These are phyloP conservation scores for Verticillium nonalfalfae DNA, from an alignment of 2,329 filamentous ascomycete species.

Conservation along the genomic window DNA sequence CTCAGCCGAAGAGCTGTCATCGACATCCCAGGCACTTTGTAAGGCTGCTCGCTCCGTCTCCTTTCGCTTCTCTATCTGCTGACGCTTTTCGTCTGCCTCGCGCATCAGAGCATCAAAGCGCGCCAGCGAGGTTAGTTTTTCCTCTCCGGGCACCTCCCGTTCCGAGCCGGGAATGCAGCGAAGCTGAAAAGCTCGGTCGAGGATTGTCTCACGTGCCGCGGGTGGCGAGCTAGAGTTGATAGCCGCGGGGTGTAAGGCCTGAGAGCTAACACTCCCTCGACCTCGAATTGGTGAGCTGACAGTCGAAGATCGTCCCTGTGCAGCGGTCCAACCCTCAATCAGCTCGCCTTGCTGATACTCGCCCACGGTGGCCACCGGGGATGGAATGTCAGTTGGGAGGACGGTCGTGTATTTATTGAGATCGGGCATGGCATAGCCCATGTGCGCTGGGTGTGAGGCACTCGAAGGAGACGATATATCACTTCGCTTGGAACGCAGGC, in stretches of 20 bases:
- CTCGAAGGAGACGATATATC: slow-evolving; percentile 55
- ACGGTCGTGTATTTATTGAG: slow-evolving; percentile 43
- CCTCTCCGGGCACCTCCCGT: slow-evolving; percentile 45
- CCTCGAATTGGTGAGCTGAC: slow-evolving; percentile 50
- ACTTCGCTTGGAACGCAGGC: slow-evolving; percentile 55
- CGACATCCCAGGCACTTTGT: slow-evolving; percentile 45
- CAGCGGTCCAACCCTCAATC: slow-evolving; percentile 54
- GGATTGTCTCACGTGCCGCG: slow-evolving; percentile 54
- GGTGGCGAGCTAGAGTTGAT: slow-evolving; percentile 44
- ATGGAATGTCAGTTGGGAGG: slow-evolving; percentile 46
- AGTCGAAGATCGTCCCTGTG: slow-evolving; percentile 52
- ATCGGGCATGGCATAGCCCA: slow-evolving; percentile 29
- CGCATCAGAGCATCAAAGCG: slow-evolving; percentile 61
- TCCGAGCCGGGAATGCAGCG: slow-evolving; percentile 57
- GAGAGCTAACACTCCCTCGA: slow-evolving; percentile 49
- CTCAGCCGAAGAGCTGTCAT: slow-evolving; percentile 33
- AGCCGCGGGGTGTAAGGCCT: slow-evolving; percentile 29
- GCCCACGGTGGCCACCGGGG: slow-evolving; percentile 44
- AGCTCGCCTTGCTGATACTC: slow-evolving; percentile 50
- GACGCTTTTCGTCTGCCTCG: slow-evolving; percentile 47
- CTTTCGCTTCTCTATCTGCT: slow-evolving; percentile 27
- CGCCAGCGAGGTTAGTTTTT: slow-evolving; percentile 58
- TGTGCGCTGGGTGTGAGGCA: slow-evolving; percentile 33
- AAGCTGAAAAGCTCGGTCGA: slow-evolving; percentile 61
- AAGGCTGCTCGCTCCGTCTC: slow-evolving; percentile 24